Evolutionary conservation across 164 flowering plant genomes (phyloP), one percentile per base, ranked within the genome.

Genomic region (Annona cherimola): DNA sequence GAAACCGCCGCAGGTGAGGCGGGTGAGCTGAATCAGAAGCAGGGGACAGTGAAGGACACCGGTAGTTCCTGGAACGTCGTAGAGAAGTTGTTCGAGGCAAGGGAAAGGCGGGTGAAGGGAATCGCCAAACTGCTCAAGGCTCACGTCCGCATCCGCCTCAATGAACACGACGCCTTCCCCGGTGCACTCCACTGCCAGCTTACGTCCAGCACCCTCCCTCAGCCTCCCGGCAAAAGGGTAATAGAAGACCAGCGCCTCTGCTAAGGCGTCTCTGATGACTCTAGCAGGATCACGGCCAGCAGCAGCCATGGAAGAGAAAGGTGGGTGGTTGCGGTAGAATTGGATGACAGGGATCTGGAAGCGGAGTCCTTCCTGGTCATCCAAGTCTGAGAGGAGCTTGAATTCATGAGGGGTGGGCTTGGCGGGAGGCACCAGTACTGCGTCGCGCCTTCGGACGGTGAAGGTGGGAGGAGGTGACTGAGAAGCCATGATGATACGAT

Each of bases 71-170:
- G 87, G 85, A 19, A 84, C 85, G 45, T 84, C 81, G 54, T 45
- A 82, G 35, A 84, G 77, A 26, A 84, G 81, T 45, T 82, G 79
- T 63, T 84, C 82, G 67, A 70, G 59, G 40, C 82, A 74, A 0
- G 87, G 87, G 57, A 84, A 84, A 3, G 87, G 87, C 43, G 87
- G 87, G 65, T 74, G 79, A 41, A 82, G 87, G 0, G 69, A 70
- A 43, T 80, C 81, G 1, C 84, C 84, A 41, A 82, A 80, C 61
- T 82, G 62, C 59, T 74, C 42, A 7, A 84, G 69, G 60, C 46
- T 55, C 20, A 76, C 74, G 55, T 76, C 71, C 1, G 81, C 81
- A 18, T 78, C 78, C 19, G 73, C 78, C 71, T 75, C 81, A 3
- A 78, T 69, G 64, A 78, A 78, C 63, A 75, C 12, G 14, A 78